These are phyloP conservation scores for Rhodofomes roseus DNA, from an alignment of 1,284 basidiomycete species.

Conservation along the genomic window DNA sequence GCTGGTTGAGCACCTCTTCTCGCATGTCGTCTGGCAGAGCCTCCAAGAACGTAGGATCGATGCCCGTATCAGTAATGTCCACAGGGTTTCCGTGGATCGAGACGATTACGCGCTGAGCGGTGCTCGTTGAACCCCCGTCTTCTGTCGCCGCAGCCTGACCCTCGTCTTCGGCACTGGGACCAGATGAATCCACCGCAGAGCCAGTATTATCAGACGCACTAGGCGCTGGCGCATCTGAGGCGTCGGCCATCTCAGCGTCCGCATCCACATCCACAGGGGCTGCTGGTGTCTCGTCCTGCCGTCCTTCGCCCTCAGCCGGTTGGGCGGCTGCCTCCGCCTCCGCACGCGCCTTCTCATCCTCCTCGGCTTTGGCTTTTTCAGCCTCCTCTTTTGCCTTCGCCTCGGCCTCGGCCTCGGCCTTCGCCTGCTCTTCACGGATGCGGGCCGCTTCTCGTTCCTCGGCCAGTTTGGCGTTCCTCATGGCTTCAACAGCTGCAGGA, in stretches of 20 bases:
- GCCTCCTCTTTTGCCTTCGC: constrained; percentile 25
- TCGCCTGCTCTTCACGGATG: constrained; percentile 38
- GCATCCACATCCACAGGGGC: constrained; percentile 30
- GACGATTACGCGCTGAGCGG: constrained; percentile 70
- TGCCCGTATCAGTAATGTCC: constrained; percentile 98
- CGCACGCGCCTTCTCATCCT: constrained; percentile 1
- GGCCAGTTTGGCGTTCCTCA: constrained; percentile 44
- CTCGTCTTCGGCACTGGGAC: constrained; percentile 17
- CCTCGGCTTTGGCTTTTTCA: constrained; percentile 24
- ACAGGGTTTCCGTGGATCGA: constrained; percentile 90
- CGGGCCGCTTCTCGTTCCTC: constrained; percentile 41
- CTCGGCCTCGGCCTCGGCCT: constrained; percentile 32
- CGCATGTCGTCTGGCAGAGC: constrained; percentile 98
- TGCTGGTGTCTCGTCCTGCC: constrained; percentile 12
- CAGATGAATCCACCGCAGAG: constrained; percentile 11
- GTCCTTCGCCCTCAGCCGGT: constrained; percentile 14
- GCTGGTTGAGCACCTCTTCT: constrained; percentile 97
- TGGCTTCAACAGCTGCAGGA: constrained; percentile 70
- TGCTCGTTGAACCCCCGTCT: constrained; percentile 30
- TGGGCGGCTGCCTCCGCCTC: background rate
- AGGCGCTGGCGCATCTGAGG: constrained; percentile 16
- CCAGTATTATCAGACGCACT: constrained; percentile 16
- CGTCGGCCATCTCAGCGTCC: constrained; percentile 44
- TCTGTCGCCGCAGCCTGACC: constrained; percentile 16
- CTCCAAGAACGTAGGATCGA: constrained; percentile 97